Evolutionary conservation across 257 asterid genomes (phyloP).

Genomic region (Catharanthus roseus): DNA sequence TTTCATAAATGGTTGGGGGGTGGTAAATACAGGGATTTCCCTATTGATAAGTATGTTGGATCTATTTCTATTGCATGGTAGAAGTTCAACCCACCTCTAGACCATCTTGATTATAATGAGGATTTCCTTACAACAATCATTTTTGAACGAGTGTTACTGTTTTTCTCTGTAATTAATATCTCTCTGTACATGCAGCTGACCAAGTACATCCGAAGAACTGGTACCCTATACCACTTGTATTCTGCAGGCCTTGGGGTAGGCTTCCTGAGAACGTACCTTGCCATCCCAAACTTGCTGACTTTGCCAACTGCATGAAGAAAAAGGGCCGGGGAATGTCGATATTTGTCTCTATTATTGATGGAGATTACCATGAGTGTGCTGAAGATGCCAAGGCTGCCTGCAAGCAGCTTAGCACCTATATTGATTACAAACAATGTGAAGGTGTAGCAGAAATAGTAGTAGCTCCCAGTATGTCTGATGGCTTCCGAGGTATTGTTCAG

Average conservation of each 20-base stretch:
- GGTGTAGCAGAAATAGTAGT: conserved; percentile 97
- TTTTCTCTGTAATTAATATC: background rate
- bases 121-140: background rate
- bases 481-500: conserved; percentile 92
- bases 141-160: background rate
- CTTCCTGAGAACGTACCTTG: conserved; percentile 96
- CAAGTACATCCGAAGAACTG: conserved; percentile 98
- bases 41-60: background rate
- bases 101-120: background rate
- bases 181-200: conserved; percentile 48
- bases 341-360: conserved; percentile 87
- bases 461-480: conserved; percentile 91
- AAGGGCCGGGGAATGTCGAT: conserved; percentile 98
- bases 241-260: conserved; percentile 99
- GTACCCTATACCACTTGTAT: conserved; percentile 95
- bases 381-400: conserved; percentile 93
- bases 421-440: conserved; percentile 92
- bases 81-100: background rate
- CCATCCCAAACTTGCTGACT: conserved; percentile 98
- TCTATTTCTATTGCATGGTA: background rate
- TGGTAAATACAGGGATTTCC: too few species aligned
- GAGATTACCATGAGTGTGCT: conserved; percentile 88
- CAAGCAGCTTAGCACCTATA: conserved; percentile 77
- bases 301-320: conserved; percentile 95
- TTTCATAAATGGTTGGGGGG: too few species aligned